Evolutionary conservation across 148 eudicot genomes (phyloP).

Genomic region (Arbutus unedo): DNA sequence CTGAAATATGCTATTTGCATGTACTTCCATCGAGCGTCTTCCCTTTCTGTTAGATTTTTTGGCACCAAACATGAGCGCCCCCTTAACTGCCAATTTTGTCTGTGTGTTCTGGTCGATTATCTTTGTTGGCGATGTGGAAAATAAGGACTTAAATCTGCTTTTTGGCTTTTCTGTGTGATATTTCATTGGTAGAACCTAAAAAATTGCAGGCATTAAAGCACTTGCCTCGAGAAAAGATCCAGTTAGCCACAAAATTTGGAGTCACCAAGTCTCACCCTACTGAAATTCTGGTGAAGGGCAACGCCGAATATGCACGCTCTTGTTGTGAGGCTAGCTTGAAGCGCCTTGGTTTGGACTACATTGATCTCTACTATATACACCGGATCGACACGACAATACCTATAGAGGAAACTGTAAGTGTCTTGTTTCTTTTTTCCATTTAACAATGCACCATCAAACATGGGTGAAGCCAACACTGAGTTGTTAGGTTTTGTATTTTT

Average conservation of each 20-base stretch:
- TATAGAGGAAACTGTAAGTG: conserved; percentile 57
- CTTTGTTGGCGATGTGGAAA: not conserved
- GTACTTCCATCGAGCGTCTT: not conserved
- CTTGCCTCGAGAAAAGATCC: conserved; percentile 4
- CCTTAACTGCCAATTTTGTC: not conserved
- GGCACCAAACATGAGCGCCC: not conserved
- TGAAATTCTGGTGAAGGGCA: conserved; percentile 35
- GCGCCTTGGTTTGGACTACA: conserved; percentile 53
- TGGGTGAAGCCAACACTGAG: not conserved
- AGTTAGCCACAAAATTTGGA: conserved; percentile 7
- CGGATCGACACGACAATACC: conserved; percentile 53
- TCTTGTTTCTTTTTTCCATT: not conserved
- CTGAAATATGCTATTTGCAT: not conserved
- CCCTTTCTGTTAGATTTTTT: not conserved
- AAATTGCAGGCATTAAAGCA: not conserved
- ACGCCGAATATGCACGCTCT: conserved; percentile 43
- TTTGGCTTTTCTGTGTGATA: not conserved
- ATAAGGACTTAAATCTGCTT: not conserved
- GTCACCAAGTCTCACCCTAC: not conserved
- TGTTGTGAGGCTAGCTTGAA: conserved; percentile 65
- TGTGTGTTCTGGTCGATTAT: not conserved
- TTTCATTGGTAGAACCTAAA: not conserved
- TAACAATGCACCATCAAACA: not conserved
- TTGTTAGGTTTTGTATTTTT: not conserved
- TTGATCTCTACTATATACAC: conserved; percentile 58